Evolutionary conservation across 805 yeast genomes (phyloP), one percentile per base, ranked within the genome.

Genomic region (Groenewaldozyma tartarivorans): DNA sequence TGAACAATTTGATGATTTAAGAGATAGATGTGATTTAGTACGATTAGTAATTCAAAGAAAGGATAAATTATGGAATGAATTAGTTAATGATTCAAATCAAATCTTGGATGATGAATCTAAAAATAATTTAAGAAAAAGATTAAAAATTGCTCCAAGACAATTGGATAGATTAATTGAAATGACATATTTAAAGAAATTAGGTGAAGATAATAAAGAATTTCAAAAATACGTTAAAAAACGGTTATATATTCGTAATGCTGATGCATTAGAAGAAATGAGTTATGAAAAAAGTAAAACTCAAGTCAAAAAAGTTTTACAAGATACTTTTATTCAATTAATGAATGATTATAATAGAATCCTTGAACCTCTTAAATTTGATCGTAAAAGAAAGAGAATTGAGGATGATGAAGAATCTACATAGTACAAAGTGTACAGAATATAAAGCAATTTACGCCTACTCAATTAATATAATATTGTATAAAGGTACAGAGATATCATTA

Each of bases 1-100:
- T 54, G 96, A 87, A 56, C 75, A 77, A 27, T 90, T 92, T 62
- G 98, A 92, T 55, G 94, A 84, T 54, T 65, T 92, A 49, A 71
- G 98, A 44, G 96, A 92, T 56, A 66, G 90, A 24, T 72, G 78
- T 47, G 97, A 92, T 54, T 65, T 86, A 49, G 60, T 63, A 43
- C 63, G 79, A 50, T 57, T 80, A 24, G 57, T 60, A 29, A 13
- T 24, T 7, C 29, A 13, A 9, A 7, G 13, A 52, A 58, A 43
- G 35, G 27, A 35, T 20, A 45, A 42, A 4, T 38, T 50, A 6
- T 39, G 45, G 45, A 36, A 30, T n/a, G 37, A 40, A 4, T 34
- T 44, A 24, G 13, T 24, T 13, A 24, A 13, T 13, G 29, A 24
- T 13, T 9, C 7, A 9, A 24, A 13, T 24, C 43, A 7, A 63